Evolutionary conservation across 768 basidiomycete genomes (phyloP).

Genomic region (Phlebiopsis flavidoalba): DNA sequence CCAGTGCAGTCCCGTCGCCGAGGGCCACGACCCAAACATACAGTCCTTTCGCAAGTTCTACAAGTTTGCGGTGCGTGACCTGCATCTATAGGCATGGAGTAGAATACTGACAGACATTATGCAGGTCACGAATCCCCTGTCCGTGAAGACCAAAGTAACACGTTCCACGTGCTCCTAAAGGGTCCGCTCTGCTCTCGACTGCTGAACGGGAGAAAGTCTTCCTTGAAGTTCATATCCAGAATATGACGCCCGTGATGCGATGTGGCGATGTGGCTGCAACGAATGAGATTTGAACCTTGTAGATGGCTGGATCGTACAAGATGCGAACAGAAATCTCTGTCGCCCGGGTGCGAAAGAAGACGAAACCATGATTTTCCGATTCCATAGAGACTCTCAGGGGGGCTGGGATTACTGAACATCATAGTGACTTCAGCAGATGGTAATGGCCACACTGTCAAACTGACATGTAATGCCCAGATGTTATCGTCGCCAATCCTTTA

Average conservation of each 20-base stretch:
- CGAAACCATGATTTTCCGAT: constrained; percentile 50
- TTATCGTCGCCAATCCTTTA: constrained; percentile 75
- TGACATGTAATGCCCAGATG: constrained; percentile 35
- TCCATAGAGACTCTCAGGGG: constrained; percentile 65
- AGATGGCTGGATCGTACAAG: constrained; percentile 57
- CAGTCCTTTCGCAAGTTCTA: constrained; percentile 86
- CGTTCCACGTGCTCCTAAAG: constrained; percentile 60
- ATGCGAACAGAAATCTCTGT: constrained; percentile 40
- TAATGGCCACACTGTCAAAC: too few species aligned
- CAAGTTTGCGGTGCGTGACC: constrained; percentile 71
- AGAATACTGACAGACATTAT: neutral
- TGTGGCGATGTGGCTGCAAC: constrained; percentile 77
- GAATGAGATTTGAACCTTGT: constrained; percentile 75
- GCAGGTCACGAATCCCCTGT: constrained; percentile 90
- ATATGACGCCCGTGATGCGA: constrained; percentile 69
- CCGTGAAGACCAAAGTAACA: constrained; percentile 96
- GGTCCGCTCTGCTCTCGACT: constrained; percentile 58
- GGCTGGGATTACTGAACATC: too few species aligned
- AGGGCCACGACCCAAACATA: constrained; percentile 46
- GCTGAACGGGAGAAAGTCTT: constrained; percentile 77
- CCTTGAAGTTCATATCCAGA: constrained; percentile 91
- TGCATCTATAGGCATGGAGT: neutral
- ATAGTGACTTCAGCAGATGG: too few species aligned
- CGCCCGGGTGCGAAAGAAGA: constrained; percentile 20
- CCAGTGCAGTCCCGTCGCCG: constrained; percentile 42